Evolutionary conservation across 208 protist genomes (phyloP).

Genomic region (Strigomonas galati): DNA sequence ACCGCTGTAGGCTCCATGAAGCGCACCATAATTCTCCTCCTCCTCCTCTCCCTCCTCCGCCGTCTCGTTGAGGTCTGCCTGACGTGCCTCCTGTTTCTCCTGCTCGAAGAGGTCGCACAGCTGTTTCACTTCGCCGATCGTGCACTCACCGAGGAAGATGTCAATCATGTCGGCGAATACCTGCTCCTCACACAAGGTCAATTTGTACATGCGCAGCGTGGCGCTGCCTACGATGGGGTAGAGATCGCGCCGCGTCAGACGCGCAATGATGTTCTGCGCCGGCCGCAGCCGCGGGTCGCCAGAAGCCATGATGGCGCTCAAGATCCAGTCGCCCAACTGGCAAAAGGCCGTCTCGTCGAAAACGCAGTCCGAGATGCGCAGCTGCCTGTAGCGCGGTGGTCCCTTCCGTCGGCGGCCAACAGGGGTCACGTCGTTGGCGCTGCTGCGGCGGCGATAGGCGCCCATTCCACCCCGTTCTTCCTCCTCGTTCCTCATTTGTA

Average conservation of each 20-base stretch:
- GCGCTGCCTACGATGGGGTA: slow-evolving; percentile 44
- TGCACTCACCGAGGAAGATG: slow-evolving; percentile 14
- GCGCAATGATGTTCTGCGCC: slow-evolving; percentile 37
- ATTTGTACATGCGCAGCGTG: slow-evolving; percentile 20
- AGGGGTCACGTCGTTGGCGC: neutral
- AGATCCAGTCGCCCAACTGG: slow-evolving; percentile 85
- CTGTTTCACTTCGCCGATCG: slow-evolving; percentile 7
- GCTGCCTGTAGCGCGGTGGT: neutral
- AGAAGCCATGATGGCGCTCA: slow-evolving; percentile 69
- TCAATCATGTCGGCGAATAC: slow-evolving; percentile 12
- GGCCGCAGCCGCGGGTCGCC: slow-evolving; percentile 18
- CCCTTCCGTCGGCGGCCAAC: too few species aligned
- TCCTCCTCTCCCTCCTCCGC: neutral
- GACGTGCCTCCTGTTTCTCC: neutral
- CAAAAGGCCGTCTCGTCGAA: slow-evolving; percentile 53
- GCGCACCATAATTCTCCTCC: too few species aligned
- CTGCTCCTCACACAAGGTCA: neutral
- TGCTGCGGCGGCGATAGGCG: too few species aligned
- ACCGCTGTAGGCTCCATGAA: too few species aligned
- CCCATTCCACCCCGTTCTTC: too few species aligned
- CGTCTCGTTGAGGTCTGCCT: neutral
- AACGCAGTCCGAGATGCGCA: slow-evolving; percentile 59
- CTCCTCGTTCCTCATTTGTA: too few species aligned
- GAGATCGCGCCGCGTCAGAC: slow-evolving; percentile 43
- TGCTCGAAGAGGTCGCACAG: slow-evolving; percentile 17